phyloP scores from a whole-genome alignment of 202 grass and related monocot species.

The Musa balbisiana region DNA sequence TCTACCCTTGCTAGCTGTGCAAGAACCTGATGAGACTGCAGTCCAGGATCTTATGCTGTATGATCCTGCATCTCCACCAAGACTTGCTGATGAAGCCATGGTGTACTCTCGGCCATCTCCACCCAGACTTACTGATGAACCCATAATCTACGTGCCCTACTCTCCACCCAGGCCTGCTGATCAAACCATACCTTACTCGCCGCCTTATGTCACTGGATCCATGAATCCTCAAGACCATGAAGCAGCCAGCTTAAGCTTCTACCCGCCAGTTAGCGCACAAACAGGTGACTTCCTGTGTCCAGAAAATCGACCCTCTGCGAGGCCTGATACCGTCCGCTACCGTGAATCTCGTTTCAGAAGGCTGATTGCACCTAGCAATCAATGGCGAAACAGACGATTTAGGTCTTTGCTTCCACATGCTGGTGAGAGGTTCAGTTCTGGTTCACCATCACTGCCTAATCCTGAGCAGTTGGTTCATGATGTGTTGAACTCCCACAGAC shows the following conservation, averaged over 20 bases:
- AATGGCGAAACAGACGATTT: constrained; percentile 8
- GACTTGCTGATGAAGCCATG: neutral
- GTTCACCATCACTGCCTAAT: neutral
- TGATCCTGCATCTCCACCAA: neutral
- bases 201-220: constrained; percentile 22
- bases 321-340: constrained; percentile 9
- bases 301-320: constrained; percentile 32
- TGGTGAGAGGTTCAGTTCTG: constrained; percentile 6
- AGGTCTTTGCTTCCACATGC: constrained; percentile 4
- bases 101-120: no score
- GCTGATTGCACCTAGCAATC: constrained; percentile 4
- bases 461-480: constrained; percentile 8
- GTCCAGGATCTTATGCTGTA: constrained; percentile 10
- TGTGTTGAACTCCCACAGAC: neutral
- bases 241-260: constrained; percentile 33
- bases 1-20: neutral
- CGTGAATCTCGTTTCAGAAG: constrained; percentile 20
- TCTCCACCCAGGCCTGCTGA: no score
- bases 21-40: constrained; percentile 11
- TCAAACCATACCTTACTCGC: constrained; percentile 18
- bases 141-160: no score
- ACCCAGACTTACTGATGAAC: no score
- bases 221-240: constrained; percentile 9
- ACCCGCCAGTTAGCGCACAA: constrained; percentile 36
- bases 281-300: constrained; percentile 34